Conservation (phyloP, 1,284 basidiomycete genomes). For the Puccinia hordei region DNA sequence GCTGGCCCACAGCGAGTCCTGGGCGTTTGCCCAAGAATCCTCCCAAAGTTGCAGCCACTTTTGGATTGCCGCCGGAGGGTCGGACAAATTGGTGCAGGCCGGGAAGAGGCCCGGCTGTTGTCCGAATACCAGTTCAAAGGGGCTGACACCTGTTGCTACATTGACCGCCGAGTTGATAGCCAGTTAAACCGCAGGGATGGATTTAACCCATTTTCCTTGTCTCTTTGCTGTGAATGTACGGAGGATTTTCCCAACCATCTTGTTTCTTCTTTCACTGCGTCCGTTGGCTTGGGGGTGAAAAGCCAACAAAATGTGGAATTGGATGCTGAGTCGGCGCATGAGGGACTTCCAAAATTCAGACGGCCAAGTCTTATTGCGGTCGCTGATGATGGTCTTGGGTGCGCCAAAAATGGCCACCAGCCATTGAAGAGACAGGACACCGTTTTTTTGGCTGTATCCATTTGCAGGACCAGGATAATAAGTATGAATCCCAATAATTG, state of each 20-base stretch:
- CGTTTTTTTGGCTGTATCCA: background rate
- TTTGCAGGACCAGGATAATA: background rate
- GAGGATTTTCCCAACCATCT: no score
- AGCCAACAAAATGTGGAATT: slow-evolving; percentile 51
- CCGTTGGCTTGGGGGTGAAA: slow-evolving; percentile 57
- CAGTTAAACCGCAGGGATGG: no score
- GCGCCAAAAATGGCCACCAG: background rate
- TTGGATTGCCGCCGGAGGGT: background rate
- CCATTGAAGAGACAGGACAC: background rate
- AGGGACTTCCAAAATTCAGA: slow-evolving; percentile 1
- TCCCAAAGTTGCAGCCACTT: background rate
- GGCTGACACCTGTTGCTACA: no score
- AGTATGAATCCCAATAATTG: background rate
- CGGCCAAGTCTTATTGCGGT: background rate
- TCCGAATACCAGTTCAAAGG: background rate
- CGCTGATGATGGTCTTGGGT: background rate
- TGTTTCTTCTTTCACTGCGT: slow-evolving; percentile 58
- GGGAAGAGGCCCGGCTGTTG: background rate
- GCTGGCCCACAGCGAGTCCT: slow-evolving; percentile 3
- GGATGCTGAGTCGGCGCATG: slow-evolving; percentile 53
- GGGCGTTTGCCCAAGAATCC: background rate
- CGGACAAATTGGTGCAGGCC: background rate
- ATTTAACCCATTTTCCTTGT: no score
- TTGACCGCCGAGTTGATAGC: no score
- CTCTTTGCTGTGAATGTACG: no score